Base-by-base conservation (phyloP, 768 basidiomycete species). In the Rhizopogon vulgaris region DNA sequence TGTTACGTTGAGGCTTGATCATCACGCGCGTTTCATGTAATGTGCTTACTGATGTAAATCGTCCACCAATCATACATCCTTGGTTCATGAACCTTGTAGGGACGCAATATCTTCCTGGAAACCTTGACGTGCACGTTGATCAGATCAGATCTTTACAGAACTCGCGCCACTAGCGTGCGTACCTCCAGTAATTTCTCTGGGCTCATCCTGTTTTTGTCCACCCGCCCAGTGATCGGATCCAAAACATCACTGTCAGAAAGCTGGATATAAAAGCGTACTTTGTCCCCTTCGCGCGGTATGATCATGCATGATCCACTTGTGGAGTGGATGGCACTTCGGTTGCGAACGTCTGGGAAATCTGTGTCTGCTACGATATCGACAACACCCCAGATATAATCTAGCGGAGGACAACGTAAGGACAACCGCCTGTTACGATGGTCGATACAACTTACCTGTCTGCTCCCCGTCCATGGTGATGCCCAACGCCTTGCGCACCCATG, bases 351-450 rank as follows among this genome's bases (percentile, higher is more conserved):
- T 0, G 88, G 88, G 53, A 89, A 87, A 60, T 89, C 73, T 1
- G 86, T 88, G 18, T 82, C 76, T 0, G 84, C 83, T 17, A 79
- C 59, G 48, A 80, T 71, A 64, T 90, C 90, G 18, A 90, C 67
- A 3, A 92, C 90, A 3, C 90, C 90, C 90, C 90, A 93, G 24
- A 91, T 74, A 51, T 78, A 85, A 49, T 90, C 83, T 68, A 73
- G 77, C 42, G n/a, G n/a, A n/a, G n/a, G n/a, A n/a, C n/a, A n/a
- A n/a, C n/a, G n/a, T n/a, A n/a, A n/a, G n/a, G n/a, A n/a, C n/a
- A n/a, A n/a, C n/a, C n/a, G n/a, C n/a, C n/a, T n/a, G n/a, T n/a
- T n/a, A n/a, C n/a, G n/a, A n/a, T n/a, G n/a, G n/a, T n/a, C n/a
- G n/a, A n/a, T n/a, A n/a, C n/a, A n/a, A n/a, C n/a, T n/a, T n/a